These are phyloP conservation scores for Scutellaria minor DNA, from an alignment of 257 asterid genomes.

Conservation along the genomic window DNA sequence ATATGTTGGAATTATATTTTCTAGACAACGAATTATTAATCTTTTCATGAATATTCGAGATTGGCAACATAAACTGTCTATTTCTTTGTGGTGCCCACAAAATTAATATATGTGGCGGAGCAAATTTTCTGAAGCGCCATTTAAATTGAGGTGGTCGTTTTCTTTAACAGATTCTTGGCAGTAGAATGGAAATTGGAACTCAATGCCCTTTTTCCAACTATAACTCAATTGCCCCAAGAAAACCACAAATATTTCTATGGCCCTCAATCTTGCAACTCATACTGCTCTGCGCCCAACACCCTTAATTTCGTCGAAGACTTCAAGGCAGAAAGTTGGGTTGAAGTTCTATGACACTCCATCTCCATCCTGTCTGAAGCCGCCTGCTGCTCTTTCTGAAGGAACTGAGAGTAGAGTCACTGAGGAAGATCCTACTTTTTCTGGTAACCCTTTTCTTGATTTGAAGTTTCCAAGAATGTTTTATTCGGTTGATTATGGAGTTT, in stretches of 20 bases:
- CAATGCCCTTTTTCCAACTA: slow-evolving; percentile 24
- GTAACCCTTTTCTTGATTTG: slow-evolving; percentile 38
- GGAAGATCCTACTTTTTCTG: slow-evolving; percentile 60
- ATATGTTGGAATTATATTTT: too few relatives aligned
- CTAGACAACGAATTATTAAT: too few relatives aligned
- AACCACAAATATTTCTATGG: slow-evolving; percentile 52
- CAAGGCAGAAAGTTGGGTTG: slow-evolving; percentile 42
- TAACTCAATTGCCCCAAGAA: not conserved
- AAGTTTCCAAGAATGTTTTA: slow-evolving; percentile 12
- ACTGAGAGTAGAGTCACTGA: slow-evolving; percentile 60
- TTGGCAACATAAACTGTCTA: not conserved
- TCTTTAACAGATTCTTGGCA: slow-evolving; percentile 27
- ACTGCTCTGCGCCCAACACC: slow-evolving; percentile 52
- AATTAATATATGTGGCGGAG: slow-evolving; percentile 60
- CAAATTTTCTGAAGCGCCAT: slow-evolving; percentile 44
- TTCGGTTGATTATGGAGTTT: not conserved
- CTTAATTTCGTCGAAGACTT: slow-evolving; percentile 36
- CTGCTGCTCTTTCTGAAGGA: slow-evolving; percentile 72
- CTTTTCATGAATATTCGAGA: too few relatives aligned
- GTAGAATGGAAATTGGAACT: slow-evolving; percentile 37
- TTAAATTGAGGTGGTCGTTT: slow-evolving; percentile 51
- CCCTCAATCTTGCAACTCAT: slow-evolving; percentile 56
- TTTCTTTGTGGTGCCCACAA: slow-evolving; percentile 31
- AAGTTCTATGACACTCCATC: slow-evolving; percentile 36
- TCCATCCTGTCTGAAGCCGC: slow-evolving; percentile 44